Evolutionary conservation across 371 early-diverging fungal genomes (phyloP), one percentile per base, ranked within the genome.

Genomic region (Apophysomyces variabilis): DNA sequence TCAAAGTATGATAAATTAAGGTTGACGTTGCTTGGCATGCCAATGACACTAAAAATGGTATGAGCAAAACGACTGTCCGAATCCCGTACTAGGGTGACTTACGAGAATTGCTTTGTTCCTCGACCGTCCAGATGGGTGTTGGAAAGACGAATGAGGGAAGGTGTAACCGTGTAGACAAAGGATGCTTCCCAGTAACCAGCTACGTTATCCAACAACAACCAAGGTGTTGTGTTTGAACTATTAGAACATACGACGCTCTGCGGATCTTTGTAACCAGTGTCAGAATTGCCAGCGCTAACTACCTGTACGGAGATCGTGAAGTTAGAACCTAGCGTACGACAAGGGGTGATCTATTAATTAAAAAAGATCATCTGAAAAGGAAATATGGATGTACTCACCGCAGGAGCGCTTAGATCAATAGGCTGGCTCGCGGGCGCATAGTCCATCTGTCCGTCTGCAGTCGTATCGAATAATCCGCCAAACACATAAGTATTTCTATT

Each of bases 81-180:
- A 54, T 41, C 32, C 32, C 14, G 37, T 54, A 57, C 41, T 66
- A 57, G 60, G 9, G 26, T 50, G 38, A 68, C 69, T 58, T 77
- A 80, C 79, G 86, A 76, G 65, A 93, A 92, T 8, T 83, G 72
- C 62, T 89, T 82, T 60, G 92, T 90, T 61, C 92, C 92, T 37
- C 89, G 78, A 36, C 85, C 84, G 16, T 79, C 68, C 14, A 74
- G 65, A 59, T 67, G 69, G 7, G 93, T 81, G 66, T 93, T 93
- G 64, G 78, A 85, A 14, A 93, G 74, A 11, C 92, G 81, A 62
- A 93, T 77, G 13, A 90, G 78, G 0, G 90, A 83, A 11, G 92
- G 93, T 0, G 87, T 87, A 12, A 89, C 74, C 37, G 74, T 66
- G 58, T 80, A 75, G n/a, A 78, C 76, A 62, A 92, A 89, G 56